Percentiles rank a stretch among this genome's conserved stretches.
phyloP scores from a whole-genome alignment of 176 grass and related monocot genomes.

The Oryza punctata region DNA sequence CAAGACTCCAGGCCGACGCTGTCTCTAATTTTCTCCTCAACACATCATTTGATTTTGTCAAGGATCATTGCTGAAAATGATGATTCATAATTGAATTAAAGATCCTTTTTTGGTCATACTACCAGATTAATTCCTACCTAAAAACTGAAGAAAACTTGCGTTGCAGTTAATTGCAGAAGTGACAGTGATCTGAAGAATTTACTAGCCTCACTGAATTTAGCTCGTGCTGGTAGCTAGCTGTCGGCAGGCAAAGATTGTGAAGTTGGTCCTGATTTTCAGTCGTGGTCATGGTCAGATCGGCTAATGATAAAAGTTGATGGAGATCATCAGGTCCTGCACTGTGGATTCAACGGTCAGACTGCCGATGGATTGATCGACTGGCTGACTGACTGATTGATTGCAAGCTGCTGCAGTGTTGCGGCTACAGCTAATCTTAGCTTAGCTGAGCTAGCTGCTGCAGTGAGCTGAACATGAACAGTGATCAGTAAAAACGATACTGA shows the following conservation, averaged over 20 bases:
- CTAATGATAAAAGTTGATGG: constrained; percentile 25
- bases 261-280: no score
- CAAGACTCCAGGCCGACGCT: background rate
- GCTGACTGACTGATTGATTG: constrained; percentile 20
- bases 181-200: background rate
- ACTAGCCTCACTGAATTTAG: background rate
- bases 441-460: background rate
- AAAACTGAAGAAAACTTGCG: background rate
- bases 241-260: background rate
- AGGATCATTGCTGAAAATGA: background rate
- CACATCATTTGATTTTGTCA: constrained; percentile 1
- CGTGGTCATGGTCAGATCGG: background rate
- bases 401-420: background rate
- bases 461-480: background rate
- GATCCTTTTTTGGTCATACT: background rate
- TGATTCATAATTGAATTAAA: background rate
- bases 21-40: background rate
- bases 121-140: background rate
- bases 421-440: background rate
- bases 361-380: background rate
- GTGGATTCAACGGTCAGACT: background rate
- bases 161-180: background rate
- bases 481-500: background rate
- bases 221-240: background rate
- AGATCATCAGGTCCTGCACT: constrained; percentile 14